Evolutionary conservation across 2,329 filamentous ascomycete species (phyloP), one percentile per base, ranked within the genome.

Genomic region (Xylaria sp.): DNA sequence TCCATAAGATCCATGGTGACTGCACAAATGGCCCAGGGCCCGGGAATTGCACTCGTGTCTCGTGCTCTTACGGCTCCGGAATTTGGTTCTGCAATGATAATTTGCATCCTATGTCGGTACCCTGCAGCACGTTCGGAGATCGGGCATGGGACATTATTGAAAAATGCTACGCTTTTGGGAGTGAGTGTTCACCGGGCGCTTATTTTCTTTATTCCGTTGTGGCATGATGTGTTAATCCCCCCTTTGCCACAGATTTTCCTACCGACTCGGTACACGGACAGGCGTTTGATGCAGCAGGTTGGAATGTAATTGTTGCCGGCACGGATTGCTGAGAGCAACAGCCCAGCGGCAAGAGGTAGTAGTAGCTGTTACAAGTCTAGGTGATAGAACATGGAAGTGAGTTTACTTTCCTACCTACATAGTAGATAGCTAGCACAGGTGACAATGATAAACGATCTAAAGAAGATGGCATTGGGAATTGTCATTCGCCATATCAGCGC

Each of bases 61-160:
- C 66, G 23, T 72, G 70, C 57, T 70, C 64, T 13, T 71, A 66
- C 28, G 13, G 18, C 28, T 72, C 70, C 23, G 70, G 66, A 30
- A 70, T 72, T 28, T 72, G 59, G 61, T 72, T 68, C 23, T 72
- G 70, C 60, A 72, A 72, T 43, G 69, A 72, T 15, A 71, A 65
- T 45, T 52, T 56, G 28, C 23, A 61, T n/a, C 55, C 59, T 6
- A 63, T 43, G 30, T 66, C 65, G 20, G 68, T 72, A 41, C 63
- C 63, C n/a, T 70, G 70, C 53, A 69, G 65, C 28, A 55, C 20
- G 6, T 63, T 72, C 23, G 70, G 65, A 6, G 68, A 68, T 12
- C 48, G 58, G 10, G 70, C 66, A 6, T 60, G n/a, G 41, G 65
- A 72, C 4, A 72, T 72, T 23, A 10, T 72, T 3, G 34, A 68